Evolutionary conservation across 495 filamentous ascomycete genomes (phyloP).

Genomic region (Oidiodendron maius): DNA sequence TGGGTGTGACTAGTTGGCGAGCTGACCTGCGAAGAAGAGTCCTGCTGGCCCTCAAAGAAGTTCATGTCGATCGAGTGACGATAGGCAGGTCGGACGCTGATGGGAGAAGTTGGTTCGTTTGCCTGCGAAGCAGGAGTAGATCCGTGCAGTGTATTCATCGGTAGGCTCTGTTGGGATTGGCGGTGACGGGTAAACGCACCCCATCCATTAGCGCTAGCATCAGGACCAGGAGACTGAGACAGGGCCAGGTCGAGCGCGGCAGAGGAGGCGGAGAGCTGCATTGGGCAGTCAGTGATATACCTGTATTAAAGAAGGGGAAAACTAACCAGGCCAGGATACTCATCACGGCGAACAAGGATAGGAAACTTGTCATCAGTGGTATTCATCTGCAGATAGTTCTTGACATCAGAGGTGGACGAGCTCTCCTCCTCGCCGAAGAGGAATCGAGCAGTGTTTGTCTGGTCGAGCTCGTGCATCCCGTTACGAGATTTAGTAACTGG

Average conservation of each 20-base stretch:
- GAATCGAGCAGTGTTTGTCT: constrained; percentile 74
- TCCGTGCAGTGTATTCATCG: constrained; percentile 45
- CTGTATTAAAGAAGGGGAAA: constrained; percentile 10
- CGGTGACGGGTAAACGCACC: constrained; percentile 64
- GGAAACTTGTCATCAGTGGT: constrained; percentile 79
- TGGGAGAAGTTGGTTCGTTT: constrained; percentile 24
- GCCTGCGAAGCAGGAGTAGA: constrained; percentile 13
- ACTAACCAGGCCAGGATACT: constrained; percentile 21
- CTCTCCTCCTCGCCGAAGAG: constrained; percentile 77
- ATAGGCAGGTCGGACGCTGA: constrained; percentile 41
- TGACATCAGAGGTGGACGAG: constrained; percentile 55
- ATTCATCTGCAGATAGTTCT: constrained; percentile 65
- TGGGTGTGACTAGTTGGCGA: constrained; percentile 35
- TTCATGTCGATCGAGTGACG: constrained; percentile 52
- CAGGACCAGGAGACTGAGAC: constrained; percentile 59
- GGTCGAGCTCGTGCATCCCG: constrained; percentile 53
- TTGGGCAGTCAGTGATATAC: constrained; percentile 21
- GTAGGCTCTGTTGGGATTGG: constrained; percentile 70
- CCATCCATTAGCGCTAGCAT: constrained; percentile 51
- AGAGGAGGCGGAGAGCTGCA: constrained; percentile 72
- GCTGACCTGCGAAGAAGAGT: constrained; percentile 24
- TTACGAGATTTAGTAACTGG: constrained; percentile 65
- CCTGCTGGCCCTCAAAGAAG: constrained; percentile 31
- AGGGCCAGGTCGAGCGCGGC: constrained; percentile 77
- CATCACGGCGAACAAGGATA: constrained; percentile 16